Evolutionary conservation across 2,329 filamentous ascomycete genomes (phyloP), one percentile per base, ranked within the genome.

Genomic region (Dothidotthia symphoricarpi): DNA sequence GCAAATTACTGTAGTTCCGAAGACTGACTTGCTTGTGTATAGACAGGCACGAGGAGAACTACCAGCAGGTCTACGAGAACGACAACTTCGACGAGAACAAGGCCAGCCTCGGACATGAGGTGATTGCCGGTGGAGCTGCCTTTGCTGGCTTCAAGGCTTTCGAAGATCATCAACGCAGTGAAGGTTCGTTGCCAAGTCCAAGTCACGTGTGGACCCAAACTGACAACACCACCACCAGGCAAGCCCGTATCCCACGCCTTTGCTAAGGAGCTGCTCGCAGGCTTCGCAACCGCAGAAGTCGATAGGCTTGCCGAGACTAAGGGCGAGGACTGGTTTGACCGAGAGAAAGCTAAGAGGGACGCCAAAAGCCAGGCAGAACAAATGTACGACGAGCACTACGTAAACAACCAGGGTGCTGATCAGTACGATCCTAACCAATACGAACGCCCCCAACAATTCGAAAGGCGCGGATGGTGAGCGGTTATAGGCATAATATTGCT

Each of bases 71-170:
- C 51, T 78, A 80, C 65, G 66, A 72, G 43, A 64, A 70, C 34
- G 61, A 70, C 44, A 61, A 67, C 39, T 64, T 66, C 31, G 60
- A 66, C 28, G 57, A 74, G 42, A 75, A 86, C 70, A 70, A 86
- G 69, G 73, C 76, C 55, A 77, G 77, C 61, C 70, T 86, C 59
- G 77, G 78, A 53, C 86, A 91, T 69, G 86, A 93, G 72, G 61
- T 87, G 31, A 64, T 90, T 39, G 86, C 82, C 49, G 85, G 85
- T 47, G 87, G 81, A 41, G 86, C 86, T 41, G 81, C 83, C 46
- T 91, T 91, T 63, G 83, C 80, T 49, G 87, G 82, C 56, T 85
- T 91, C 78, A 88, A 88, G 75, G 73, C 82, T 15, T 90, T 82
- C 57, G 86, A 90, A 70, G 82, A 89, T 66, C 74, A 78, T 56